Evolutionary conservation across 768 basidiomycete species (phyloP).

Genomic region (Favolaschia claudopus): DNA sequence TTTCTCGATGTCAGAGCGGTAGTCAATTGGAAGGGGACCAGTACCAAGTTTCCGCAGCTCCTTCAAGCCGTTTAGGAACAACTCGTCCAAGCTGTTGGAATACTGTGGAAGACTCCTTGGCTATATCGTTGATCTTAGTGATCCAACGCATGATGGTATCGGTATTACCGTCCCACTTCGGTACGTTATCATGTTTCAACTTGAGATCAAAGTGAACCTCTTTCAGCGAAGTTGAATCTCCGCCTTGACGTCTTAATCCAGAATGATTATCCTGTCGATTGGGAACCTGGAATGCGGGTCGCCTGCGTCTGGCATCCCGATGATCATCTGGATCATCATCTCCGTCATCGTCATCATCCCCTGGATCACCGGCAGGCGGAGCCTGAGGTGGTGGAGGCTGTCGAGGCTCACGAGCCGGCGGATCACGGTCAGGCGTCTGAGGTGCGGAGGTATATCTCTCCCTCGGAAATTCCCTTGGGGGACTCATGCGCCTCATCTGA

Average conservation of each 20-base stretch:
- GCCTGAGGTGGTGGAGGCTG: background rate
- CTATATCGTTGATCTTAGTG: constrained; percentile 34
- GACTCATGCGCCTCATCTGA: constrained; percentile 7
- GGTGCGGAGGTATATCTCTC: background rate
- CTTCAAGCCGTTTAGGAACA: constrained; percentile 36
- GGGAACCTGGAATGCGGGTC: background rate
- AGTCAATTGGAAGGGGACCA: constrained; percentile 24
- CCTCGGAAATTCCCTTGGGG: background rate
- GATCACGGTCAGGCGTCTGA: background rate
- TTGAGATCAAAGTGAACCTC: constrained; percentile 41
- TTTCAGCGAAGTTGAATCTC: background rate
- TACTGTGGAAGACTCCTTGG: constrained; percentile 26
- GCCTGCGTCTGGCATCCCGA: background rate
- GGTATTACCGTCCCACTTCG: constrained; percentile 41
- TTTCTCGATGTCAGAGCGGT: constrained; percentile 19
- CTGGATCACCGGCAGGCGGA: background rate
- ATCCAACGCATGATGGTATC: constrained; percentile 39
- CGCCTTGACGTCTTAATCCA: too few relatives aligned
- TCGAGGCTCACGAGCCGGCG: background rate
- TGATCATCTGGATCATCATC: background rate
- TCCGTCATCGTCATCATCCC: background rate
- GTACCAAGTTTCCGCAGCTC: constrained; percentile 41
- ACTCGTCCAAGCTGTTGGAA: constrained; percentile 36
- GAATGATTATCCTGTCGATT: background rate
- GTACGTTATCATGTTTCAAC: constrained; percentile 38